Conservation (phyloP, 2,329 filamentous ascomycete species). For the Nectriaceae sp. region DNA sequence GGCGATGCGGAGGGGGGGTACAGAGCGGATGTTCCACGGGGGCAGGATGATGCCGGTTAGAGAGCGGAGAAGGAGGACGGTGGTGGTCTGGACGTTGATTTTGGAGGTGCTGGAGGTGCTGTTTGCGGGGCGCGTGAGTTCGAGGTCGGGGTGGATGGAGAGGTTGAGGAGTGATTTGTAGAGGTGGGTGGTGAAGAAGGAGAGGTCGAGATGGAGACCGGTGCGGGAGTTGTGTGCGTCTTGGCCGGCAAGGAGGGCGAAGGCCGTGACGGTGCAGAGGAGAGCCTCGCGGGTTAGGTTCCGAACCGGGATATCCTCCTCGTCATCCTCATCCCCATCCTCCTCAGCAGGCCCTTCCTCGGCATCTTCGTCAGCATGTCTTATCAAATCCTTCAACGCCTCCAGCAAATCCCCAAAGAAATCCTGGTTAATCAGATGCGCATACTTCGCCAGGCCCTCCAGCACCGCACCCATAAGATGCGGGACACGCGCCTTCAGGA, state of each 20-base stretch:
- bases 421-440: constrained; percentile 97
- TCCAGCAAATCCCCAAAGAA: constrained; percentile 97
- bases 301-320: constrained; percentile 50
- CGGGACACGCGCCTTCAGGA: constrained; percentile 79
- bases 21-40: constrained; percentile 68
- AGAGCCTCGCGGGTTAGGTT: constrained; percentile 85
- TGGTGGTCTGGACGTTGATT: constrained; percentile 93
- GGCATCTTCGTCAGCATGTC: constrained; percentile 65
- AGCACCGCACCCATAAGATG: constrained; percentile 95
- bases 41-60: constrained; percentile 82
- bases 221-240: constrained; percentile 84
- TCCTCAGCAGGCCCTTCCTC: constrained; percentile 46
- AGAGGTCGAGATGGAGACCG: constrained; percentile 83
- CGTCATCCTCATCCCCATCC: constrained; percentile 40
- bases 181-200: constrained; percentile 92
- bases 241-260: constrained; percentile 93
- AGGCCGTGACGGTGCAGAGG: constrained; percentile 93
- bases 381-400: constrained; percentile 89
- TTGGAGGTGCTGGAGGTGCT: constrained; percentile 54
- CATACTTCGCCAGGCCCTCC: constrained; percentile 90
- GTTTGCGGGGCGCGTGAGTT: constrained; percentile 61
- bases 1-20: constrained; percentile 82
- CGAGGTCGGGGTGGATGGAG: constrained; percentile 81
- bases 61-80: constrained; percentile 86
- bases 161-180: constrained; percentile 83